These are phyloP conservation scores for Coemansia sp. DNA, from an alignment of 192 early-diverging fungal genomes.

Conservation along the genomic window DNA sequence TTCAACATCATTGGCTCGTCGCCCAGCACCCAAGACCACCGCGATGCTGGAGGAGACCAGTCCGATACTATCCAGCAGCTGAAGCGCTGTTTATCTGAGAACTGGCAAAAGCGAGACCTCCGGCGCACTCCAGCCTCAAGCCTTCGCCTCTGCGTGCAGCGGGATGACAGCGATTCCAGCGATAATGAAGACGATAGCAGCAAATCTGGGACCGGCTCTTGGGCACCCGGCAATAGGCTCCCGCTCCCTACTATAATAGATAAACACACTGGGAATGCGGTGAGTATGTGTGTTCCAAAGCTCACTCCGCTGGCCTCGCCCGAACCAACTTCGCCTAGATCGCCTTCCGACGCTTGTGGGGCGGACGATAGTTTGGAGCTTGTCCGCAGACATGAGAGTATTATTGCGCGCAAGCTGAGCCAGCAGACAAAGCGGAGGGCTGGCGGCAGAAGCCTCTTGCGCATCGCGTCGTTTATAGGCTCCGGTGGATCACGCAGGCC, in stretches of 20 bases:
- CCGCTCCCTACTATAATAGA: not conserved
- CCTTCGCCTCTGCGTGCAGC: not conserved
- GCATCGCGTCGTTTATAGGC: not conserved
- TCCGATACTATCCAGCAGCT: constrained; percentile 10
- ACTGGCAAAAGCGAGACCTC: constrained; percentile 1
- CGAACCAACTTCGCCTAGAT: constrained; percentile 8
- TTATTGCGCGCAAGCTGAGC: constrained; percentile 2
- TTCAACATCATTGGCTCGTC: not conserved
- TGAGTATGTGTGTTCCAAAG: not conserved
- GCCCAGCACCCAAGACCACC: not conserved
- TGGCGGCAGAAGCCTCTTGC: constrained; percentile 2
- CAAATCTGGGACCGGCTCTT: not conserved
- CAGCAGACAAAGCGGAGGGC: not conserved
- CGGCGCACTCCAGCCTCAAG: not conserved
- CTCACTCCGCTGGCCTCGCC: constrained; percentile 13
- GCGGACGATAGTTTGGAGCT: not conserved
- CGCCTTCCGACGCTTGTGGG: not conserved
- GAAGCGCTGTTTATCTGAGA: constrained; percentile 15
- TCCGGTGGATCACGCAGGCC: not conserved
- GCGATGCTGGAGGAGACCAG: not conserved
- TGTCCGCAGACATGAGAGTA: not conserved
- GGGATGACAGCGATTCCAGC: constrained; percentile 1
- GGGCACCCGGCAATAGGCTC: not conserved
- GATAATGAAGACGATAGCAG: not conserved
- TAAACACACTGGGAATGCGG: not conserved